phyloP scores from a whole-genome alignment of 306 rosid species.

The Malus orientalis region DNA sequence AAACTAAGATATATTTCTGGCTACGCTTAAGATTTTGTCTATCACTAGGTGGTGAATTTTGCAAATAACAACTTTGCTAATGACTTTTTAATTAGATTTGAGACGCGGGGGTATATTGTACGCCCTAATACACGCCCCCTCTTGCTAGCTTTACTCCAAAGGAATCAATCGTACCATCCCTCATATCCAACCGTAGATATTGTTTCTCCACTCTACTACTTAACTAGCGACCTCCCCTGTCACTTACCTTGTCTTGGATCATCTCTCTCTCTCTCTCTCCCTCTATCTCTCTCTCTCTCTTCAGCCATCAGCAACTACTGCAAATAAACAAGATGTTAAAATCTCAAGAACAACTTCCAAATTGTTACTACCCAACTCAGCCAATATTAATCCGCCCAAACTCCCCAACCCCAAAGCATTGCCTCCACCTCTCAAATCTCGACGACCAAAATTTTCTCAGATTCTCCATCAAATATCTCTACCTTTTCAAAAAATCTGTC shows the following conservation, averaged over 20 bases:
- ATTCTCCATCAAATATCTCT: constrained; percentile 68
- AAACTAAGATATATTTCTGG: too few species aligned
- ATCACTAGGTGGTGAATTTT: not conserved
- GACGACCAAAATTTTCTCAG: constrained; percentile 82
- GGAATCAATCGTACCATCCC: constrained; percentile 39
- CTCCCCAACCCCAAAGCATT: constrained; percentile 64
- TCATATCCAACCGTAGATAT: constrained; percentile 33
- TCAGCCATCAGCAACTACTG: not conserved
- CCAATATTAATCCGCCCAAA: constrained; percentile 41
- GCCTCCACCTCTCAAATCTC: constrained; percentile 65
- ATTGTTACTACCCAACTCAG: constrained; percentile 40
- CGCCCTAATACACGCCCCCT: constrained; percentile 11
- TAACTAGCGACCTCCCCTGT: not conserved
- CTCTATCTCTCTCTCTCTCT: not conserved
- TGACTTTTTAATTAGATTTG: not conserved
- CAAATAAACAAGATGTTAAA: constrained; percentile 26
- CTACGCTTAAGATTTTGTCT: too few species aligned
- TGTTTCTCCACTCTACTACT: constrained; percentile 24
- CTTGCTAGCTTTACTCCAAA: constrained; percentile 10
- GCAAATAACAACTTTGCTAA: not conserved
- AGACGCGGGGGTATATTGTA: not conserved
- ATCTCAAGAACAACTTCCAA: constrained; percentile 65
- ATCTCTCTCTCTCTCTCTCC: not conserved
- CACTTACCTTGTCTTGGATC: constrained; percentile 1
- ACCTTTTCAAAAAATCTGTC: constrained; percentile 47